Evolutionary conservation across 768 basidiomycete genomes (phyloP), one percentile per base, ranked within the genome.

Genomic region (Boletales sp.): DNA sequence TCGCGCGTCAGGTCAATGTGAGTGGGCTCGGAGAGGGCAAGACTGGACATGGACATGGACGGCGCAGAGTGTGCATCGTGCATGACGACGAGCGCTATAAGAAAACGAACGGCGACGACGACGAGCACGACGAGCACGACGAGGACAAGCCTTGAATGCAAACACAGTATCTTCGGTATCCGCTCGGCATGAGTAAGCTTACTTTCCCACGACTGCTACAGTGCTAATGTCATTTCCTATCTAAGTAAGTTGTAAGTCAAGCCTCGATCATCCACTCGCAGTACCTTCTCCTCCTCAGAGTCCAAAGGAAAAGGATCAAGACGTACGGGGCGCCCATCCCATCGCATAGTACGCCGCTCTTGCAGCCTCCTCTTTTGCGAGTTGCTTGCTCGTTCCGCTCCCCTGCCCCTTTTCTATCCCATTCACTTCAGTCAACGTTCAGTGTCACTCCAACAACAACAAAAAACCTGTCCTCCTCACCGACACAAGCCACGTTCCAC

Each of bases 311-410:
- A 46, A 37, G 19, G 5, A 46, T 28, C 21, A 9, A 38, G 21
- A 66, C 68, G 42, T 41, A 74, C 73, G 71, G 41, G 70, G 64
- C 48, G 81, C 80, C 87, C 87, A 89, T 32, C 87, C 87, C 85
- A 90, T 83, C 9, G 78, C 76, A 59, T 81, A 79, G 67, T 80
- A 87, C 9, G 87, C 87, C 57, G 81, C 72, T 50, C 79, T 75
- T 15, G 87, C 87, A 0, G 87, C 87, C 49, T 84, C 83, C 59
- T 90, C 87, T 65, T 88, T 90, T 8, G 87, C 87, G 2, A 79
- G 67, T 60, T 90, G 87, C 65, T 90, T 90, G 64, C 74, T 85
- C 46, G 74, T 71, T 28, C 86, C 85, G n/a, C 63, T 66, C 2
- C 87, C 88, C 43, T 72, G 66, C 11, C 87, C 87, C 58, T 82